phyloP scores from a whole-genome alignment of 83 land plant species.

The Diphasiastrum complanatum region DNA sequence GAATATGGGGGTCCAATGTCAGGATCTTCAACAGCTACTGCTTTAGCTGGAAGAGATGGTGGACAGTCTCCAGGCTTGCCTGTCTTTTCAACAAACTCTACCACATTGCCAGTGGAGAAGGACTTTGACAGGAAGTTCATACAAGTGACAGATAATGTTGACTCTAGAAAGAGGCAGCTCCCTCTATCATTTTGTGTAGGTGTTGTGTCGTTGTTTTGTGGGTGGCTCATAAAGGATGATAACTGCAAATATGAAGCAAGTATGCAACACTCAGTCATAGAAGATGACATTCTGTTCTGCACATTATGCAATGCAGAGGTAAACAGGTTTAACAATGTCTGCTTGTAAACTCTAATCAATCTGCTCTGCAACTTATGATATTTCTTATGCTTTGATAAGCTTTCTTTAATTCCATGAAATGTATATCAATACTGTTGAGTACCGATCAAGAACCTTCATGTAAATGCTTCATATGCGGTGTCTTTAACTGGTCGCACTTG shows the following conservation, averaged over 20 bases:
- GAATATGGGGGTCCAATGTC: constrained; percentile 21
- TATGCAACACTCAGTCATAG: constrained; percentile 31
- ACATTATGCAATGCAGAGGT: constrained; percentile 98
- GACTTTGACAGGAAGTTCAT: background rate
- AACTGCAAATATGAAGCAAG: constrained; percentile 45
- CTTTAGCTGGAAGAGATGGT: constrained; percentile 11
- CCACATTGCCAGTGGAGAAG: constrained; percentile 6
- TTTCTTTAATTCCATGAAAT: too few species aligned
- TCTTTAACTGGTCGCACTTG: background rate
- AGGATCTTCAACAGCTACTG: constrained; percentile 16
- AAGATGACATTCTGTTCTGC: constrained; percentile 80
- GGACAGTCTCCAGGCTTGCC: constrained; percentile 24
- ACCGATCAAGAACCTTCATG: too few species aligned
- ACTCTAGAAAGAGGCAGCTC: constrained; percentile 29
- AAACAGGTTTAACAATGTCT: too few species aligned
- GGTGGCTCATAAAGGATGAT: constrained; percentile 60
- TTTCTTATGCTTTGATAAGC: too few species aligned
- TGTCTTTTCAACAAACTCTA: constrained; percentile 11
- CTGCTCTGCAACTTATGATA: too few species aligned
- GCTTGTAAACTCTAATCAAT: too few species aligned
- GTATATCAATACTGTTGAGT: too few species aligned
- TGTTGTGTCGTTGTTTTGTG: constrained; percentile 37
- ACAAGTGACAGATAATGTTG: constrained; percentile 7
- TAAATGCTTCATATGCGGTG: too few species aligned
- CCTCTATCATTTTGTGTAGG: constrained; percentile 8